Evolutionary conservation across 352 stramenopile genomes (phyloP).

Genomic region (Peronospora destructor): DNA sequence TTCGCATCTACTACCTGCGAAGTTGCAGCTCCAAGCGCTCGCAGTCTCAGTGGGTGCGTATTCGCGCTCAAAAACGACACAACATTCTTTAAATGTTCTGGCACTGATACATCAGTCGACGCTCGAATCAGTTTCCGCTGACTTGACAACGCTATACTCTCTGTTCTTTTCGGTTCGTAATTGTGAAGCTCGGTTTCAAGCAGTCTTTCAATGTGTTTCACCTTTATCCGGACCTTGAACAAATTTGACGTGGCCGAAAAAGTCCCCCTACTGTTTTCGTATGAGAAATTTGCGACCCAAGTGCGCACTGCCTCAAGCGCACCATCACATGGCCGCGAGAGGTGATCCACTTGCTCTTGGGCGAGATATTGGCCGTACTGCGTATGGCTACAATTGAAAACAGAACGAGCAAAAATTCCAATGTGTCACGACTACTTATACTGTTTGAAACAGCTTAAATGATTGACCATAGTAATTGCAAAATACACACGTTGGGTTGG

Average conservation of each 20-base stretch:
- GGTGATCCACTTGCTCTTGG: constrained; percentile 32
- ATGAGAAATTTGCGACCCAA: constrained; percentile 32
- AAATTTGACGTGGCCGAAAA: constrained; percentile 45
- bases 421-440: neutral
- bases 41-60: constrained; percentile 50
- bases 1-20: constrained; percentile 11
- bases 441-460: neutral
- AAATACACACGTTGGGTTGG: constrained; percentile 48
- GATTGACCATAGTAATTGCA: constrained; percentile 2
- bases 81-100: constrained; percentile 29
- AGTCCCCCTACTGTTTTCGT: constrained; percentile 16
- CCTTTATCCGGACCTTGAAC: constrained; percentile 35
- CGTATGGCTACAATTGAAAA: constrained; percentile 25
- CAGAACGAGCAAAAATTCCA: neutral
- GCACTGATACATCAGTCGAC: constrained; percentile 26
- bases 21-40: constrained; percentile 33
- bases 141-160: neutral
- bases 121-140: constrained; percentile 40
- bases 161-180: constrained; percentile 20
- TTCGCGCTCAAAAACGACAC: constrained; percentile 72
- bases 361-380: constrained; percentile 50
- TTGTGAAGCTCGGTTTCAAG: constrained; percentile 47
- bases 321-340: constrained; percentile 37
- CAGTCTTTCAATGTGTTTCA: constrained; percentile 42
- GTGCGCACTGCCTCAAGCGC: constrained; percentile 39